Conservation (phyloP, 2,329 filamentous ascomycete species). For the Arthrobotrys pseudoclavata region DNA sequence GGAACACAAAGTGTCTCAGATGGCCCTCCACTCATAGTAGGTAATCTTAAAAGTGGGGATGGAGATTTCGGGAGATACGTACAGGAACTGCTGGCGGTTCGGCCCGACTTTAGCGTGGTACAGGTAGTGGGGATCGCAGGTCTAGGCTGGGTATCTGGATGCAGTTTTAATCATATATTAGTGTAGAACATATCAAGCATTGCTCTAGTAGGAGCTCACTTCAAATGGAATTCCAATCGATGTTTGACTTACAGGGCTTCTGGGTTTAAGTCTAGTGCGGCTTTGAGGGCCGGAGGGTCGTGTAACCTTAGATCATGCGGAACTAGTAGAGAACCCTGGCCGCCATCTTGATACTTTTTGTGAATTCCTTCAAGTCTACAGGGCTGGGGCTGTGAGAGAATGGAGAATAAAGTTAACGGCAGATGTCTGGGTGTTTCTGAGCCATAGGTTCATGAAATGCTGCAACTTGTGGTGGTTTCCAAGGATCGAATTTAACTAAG, state of each 20-base stretch:
- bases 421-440: not conserved
- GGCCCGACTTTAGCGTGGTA: slow-evolving; percentile 78
- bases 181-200: not conserved
- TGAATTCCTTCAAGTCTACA: not conserved
- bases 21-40: not conserved
- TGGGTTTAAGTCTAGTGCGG: slow-evolving; percentile 78
- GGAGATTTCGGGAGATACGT: slow-evolving; percentile 40
- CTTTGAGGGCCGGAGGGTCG: slow-evolving; percentile 80
- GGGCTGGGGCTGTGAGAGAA: not conserved
- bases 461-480: not conserved
- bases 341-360: slow-evolving; percentile 60
- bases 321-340: slow-evolving; percentile 81
- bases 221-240: not conserved
- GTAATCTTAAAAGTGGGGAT: slow-evolving; percentile 1
- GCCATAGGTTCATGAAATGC: not conserved
- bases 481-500: not conserved
- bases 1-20: slow-evolving; percentile 6
- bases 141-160: slow-evolving; percentile 73
- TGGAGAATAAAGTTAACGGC: not conserved
- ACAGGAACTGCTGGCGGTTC: slow-evolving; percentile 82
- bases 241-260: slow-evolving; percentile 71
- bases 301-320: slow-evolving; percentile 81
- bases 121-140: slow-evolving; percentile 85
- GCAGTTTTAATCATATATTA: not conserved
- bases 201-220: slow-evolving; percentile 1